Evolutionary conservation across 208 protist genomes (phyloP).

Genomic region (Trypanosomatidae sp.): DNA sequence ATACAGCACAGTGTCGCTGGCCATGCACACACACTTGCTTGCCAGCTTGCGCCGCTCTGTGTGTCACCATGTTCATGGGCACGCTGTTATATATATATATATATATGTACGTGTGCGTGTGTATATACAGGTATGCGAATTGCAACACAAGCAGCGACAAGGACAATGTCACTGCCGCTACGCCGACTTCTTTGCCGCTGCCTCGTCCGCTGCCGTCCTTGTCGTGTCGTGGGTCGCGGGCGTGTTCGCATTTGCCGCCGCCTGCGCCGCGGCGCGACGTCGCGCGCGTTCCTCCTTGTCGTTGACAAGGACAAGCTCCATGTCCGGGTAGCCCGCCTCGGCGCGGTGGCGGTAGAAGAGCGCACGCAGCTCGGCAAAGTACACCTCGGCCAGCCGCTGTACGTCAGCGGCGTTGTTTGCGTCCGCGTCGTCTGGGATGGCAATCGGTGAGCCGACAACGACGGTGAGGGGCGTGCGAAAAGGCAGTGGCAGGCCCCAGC

Average conservation of each 20-base stretch:
- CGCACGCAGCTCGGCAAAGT: slow-evolving; percentile 39
- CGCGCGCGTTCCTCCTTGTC: neutral
- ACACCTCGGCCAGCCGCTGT: slow-evolving; percentile 20
- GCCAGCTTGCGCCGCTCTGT: too few species aligned
- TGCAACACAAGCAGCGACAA: too few species aligned
- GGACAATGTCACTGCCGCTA: too few species aligned
- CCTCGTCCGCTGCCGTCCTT: too few species aligned
- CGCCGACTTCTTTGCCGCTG: too few species aligned
- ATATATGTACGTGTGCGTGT: too few species aligned
- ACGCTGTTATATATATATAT: too few species aligned
- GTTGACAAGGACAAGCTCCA: slow-evolving; percentile 25
- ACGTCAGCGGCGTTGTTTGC: slow-evolving; percentile 48
- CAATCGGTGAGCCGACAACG: slow-evolving; percentile 47
- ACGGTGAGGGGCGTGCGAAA: slow-evolving; percentile 36
- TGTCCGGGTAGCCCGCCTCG: slow-evolving; percentile 54
- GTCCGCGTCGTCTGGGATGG: slow-evolving; percentile 33
- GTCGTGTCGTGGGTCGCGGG: too few species aligned
- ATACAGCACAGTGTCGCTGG: too few species aligned
- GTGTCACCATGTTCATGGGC: too few species aligned
- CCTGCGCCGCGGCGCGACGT: neutral
- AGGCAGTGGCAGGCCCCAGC: slow-evolving; percentile 58
- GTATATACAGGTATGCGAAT: too few species aligned
- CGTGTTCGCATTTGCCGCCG: neutral
- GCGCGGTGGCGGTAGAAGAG: slow-evolving; percentile 65
- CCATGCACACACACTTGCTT: too few species aligned